Evolutionary conservation across 176 grass and related monocot species (phyloP), one percentile per base, ranked within the genome.

Genomic region (Rhynchospora breviuscula): DNA sequence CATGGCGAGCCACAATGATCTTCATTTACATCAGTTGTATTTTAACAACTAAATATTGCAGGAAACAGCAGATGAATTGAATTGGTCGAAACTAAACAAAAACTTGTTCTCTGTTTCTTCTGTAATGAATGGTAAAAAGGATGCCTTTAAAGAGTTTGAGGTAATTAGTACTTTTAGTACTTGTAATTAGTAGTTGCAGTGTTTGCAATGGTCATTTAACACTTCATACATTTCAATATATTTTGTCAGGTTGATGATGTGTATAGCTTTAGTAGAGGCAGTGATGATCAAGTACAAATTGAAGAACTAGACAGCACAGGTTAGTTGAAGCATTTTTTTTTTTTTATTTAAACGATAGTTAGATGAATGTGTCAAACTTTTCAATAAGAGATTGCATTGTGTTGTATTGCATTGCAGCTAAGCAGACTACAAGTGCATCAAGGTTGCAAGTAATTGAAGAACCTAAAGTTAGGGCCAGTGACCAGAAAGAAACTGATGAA

Each of bases 121-220:
- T 83, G 66, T 98, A 85, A 92, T 91, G 84, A 98, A 98, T 89
- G 95, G 92, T 71, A 98, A 98, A 81, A 91, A 93, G 81, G 86
- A 94, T 87, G 92, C 95, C 48, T 91, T 98, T 72, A 91, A 89
- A 80, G 89, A 98, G 83, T 91, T 98, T 47, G 89, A 93, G 95
- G 95, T 98, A 81, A 75, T 72, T 52, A 81, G 22, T 65, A 70
- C 49, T 80, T 79, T 13, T 82, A 43, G 40, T 8, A n/a, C n/a
- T n/a, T n/a, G n/a, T n/a, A n/a, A n/a, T n/a, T n/a, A n/a, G n/a
- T n/a, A n/a, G n/a, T n/a, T n/a, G 25, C 12, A 14, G 49, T 63
- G 18, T 19, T 19, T 47, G 25, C 17, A 59, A 29, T 61, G 57
- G 21, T 76, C 12, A 21, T 76, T 65, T 66, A n/a, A 29, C 51